These are phyloP conservation scores for Rhodofomes roseus DNA, from an alignment of 1,284 basidiomycete species.

Conservation along the genomic window DNA sequence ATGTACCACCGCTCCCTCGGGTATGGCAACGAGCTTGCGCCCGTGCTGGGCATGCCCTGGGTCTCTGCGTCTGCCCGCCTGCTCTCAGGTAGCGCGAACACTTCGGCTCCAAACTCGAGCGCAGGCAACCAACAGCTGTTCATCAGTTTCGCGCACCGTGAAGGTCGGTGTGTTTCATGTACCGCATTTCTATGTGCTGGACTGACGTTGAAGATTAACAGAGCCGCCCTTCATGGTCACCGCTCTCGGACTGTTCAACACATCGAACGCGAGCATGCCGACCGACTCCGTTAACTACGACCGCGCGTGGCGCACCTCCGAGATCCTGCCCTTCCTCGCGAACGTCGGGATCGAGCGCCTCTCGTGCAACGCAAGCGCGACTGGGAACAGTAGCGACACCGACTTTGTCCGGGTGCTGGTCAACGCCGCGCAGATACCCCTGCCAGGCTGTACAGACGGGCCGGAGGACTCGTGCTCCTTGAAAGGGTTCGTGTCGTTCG, in stretches of 20 bases:
- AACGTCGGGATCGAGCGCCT: background rate
- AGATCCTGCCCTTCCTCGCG: background rate
- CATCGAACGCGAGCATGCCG: background rate
- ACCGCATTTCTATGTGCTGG: background rate
- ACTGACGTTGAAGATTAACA: background rate
- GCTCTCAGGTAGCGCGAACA: background rate
- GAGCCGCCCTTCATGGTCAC: background rate
- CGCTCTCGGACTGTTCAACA: background rate
- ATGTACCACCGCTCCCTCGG: background rate
- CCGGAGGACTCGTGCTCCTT: background rate
- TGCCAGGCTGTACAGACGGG: background rate
- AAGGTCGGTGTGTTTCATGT: background rate
- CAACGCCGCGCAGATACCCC: background rate
- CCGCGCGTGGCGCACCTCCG: background rate
- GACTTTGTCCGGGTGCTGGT: background rate
- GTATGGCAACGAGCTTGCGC: background rate
- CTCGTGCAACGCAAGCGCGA: background rate
- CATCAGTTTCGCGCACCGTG: background rate
- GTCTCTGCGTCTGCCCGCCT: background rate
- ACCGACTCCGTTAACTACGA: background rate
- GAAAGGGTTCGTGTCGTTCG: background rate
- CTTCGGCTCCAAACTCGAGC: background rate
- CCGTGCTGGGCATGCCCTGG: background rate
- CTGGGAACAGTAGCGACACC: background rate
- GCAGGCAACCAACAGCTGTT: background rate